These are phyloP conservation scores for Nemania sp. DNA, from an alignment of 2,329 filamentous ascomycete species.

Conservation along the genomic window DNA sequence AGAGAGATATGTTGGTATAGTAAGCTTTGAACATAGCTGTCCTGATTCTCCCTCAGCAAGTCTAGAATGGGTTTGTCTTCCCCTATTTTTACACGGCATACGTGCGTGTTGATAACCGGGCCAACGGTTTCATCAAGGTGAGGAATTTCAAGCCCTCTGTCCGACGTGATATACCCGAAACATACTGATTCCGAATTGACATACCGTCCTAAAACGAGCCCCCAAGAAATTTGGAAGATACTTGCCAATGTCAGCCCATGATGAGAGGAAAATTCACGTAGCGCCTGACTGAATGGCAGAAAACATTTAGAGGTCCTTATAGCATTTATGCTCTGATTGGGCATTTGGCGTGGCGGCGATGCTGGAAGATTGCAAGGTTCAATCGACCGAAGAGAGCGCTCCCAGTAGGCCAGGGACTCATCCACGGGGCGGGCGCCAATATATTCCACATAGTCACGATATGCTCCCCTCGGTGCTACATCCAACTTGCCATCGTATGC, in stretches of 20 bases:
- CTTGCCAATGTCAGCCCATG: slow-evolving; percentile 21
- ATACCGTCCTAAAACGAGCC: slow-evolving; percentile 13
- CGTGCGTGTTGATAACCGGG: slow-evolving; percentile 29
- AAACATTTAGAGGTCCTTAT: background rate
- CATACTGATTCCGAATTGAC: slow-evolving; percentile 13
- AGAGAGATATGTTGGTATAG: slow-evolving; percentile 25
- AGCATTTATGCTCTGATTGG: background rate
- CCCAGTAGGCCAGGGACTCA: slow-evolving; percentile 4
- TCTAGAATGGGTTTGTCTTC: slow-evolving; percentile 8
- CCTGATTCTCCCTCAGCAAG: slow-evolving; percentile 12
- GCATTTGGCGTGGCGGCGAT: slow-evolving; percentile 2
- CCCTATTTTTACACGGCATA: slow-evolving; percentile 6
- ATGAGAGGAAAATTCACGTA: slow-evolving; percentile 11
- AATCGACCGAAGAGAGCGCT: slow-evolving; percentile 13
- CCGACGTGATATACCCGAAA: slow-evolving; percentile 29
- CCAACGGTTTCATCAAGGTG: slow-evolving; percentile 24
- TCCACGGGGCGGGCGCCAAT: background rate
- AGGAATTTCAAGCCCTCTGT: slow-evolving; percentile 18
- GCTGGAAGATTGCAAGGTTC: slow-evolving; percentile 21
- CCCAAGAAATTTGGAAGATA: slow-evolving; percentile 31
- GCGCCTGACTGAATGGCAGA: background rate
- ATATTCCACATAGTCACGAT: slow-evolving; percentile 15
- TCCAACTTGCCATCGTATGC: slow-evolving; percentile 20
- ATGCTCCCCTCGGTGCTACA: background rate
- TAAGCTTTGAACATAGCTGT: slow-evolving; percentile 20